Percentiles rank a stretch among this genome's conserved stretches.
Evolutionary conservation across 2,329 filamentous ascomycete genomes (phyloP).

Genomic region (Fusarium brevicatenulatum): DNA sequence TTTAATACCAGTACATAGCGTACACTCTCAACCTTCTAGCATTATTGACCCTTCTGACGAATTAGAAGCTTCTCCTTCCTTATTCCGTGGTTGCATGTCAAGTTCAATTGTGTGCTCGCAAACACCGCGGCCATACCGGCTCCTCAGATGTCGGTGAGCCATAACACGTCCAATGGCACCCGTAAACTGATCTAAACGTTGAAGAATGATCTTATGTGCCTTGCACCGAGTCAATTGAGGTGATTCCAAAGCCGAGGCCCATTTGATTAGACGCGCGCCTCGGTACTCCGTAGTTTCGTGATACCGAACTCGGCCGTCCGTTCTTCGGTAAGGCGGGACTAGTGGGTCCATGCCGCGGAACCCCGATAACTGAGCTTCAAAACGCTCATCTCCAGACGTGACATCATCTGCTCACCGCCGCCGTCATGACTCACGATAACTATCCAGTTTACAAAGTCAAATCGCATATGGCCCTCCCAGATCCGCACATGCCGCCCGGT

Average conservation of each 20-base stretch:
- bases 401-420: background rate
- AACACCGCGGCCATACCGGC: background rate
- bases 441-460: background rate
- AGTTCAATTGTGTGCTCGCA: rapidly evolving
- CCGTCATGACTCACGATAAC: background rate
- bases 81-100: rapidly evolving
- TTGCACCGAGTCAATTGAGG: rapidly evolving
- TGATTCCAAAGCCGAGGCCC: background rate
- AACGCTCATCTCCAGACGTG: background rate
- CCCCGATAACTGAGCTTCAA: background rate
- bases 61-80: rapidly evolving
- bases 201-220: rapidly evolving
- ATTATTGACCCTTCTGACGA: no score
- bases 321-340: background rate
- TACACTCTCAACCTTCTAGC: rapidly evolving
- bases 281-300: rapidly evolving
- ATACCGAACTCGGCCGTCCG: background rate
- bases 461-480: background rate
- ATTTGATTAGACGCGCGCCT: rapidly evolving
- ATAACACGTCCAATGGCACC: rapidly evolving
- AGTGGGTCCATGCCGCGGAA: background rate
- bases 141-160: background rate
- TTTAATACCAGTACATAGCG: rapidly evolving
- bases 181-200: rapidly evolving
- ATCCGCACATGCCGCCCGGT: background rate